A percentile compares a stretch with the other conserved stretches of the same genome.
phyloP scores from a whole-genome alignment of 1,284 basidiomycete species.

The Cutaneotrichosporon cyanovorans region DNA sequence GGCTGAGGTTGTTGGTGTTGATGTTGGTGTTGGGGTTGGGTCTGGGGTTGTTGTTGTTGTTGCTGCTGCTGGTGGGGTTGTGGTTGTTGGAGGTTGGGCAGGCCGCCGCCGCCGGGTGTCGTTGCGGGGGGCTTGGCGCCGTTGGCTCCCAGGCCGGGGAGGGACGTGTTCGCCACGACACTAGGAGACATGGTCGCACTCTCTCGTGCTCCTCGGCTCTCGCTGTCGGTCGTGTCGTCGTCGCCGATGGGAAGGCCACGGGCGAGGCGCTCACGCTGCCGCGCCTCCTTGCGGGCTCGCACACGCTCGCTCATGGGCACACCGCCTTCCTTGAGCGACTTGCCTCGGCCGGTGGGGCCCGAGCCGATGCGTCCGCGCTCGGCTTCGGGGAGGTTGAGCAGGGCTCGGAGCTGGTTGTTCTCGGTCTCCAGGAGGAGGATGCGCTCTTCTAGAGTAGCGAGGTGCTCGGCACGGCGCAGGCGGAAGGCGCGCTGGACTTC shows the following conservation, averaged over 20 bases:
- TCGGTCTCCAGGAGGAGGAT: slow-evolving; percentile 77
- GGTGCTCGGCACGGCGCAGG: slow-evolving; percentile 77
- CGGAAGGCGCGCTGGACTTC: slow-evolving; percentile 90
- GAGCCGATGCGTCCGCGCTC: slow-evolving; percentile 42
- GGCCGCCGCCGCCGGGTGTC: no score
- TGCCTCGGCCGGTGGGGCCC: slow-evolving; percentile 46
- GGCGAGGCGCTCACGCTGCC: slow-evolving; percentile 32
- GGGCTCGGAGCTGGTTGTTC: slow-evolving; percentile 66
- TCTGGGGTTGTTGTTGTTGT: slow-evolving; percentile 4
- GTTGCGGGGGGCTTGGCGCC: no score
- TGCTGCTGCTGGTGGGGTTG: not conserved
- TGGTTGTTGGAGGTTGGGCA: no score
- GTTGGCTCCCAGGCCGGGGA: not conserved
- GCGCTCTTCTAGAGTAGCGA: slow-evolving; percentile 72
- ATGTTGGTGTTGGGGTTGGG: slow-evolving; percentile 3
- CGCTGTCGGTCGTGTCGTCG: slow-evolving; percentile 10
- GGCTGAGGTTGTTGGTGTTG: not conserved
- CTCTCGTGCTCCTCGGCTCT: slow-evolving; percentile 16
- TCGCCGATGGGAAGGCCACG: slow-evolving; percentile 21
- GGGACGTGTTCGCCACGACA: not conserved
- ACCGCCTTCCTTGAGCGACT: slow-evolving; percentile 44
- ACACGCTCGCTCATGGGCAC: slow-evolving; percentile 46
- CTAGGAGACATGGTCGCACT: slow-evolving; percentile 23
- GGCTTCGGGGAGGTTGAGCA: slow-evolving; percentile 62
- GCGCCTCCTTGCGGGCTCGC: slow-evolving; percentile 42